These are phyloP conservation scores for Coffea canephora DNA, from an alignment of 257 asterid genomes.

Conservation along the genomic window DNA sequence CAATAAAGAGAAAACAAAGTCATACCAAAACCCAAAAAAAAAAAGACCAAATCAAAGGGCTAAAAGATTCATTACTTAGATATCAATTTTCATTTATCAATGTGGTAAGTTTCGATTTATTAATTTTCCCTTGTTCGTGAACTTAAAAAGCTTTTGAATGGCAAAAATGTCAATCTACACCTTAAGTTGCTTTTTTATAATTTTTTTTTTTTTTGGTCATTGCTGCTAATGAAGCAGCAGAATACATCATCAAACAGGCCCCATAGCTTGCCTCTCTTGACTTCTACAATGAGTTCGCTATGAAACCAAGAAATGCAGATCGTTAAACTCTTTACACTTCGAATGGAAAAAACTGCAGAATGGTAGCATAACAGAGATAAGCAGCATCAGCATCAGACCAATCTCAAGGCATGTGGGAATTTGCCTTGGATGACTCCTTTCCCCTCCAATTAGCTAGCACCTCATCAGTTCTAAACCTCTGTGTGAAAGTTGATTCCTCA, in stretches of 20 bases:
- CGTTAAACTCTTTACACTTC: not conserved
- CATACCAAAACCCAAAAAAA: too few species aligned
- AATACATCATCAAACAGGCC: too few species aligned
- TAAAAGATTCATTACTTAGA: too few species aligned
- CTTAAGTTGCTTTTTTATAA: not conserved
- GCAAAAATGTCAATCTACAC: not conserved
- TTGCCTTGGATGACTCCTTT: conserved; percentile 45
- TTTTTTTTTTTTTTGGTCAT: too few species aligned
- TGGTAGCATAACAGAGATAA: not conserved
- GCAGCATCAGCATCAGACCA: not conserved
- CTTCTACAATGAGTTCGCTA: not conserved
- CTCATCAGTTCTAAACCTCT: conserved; percentile 91
- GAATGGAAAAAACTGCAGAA: not conserved
- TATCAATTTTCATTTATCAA: too few species aligned
- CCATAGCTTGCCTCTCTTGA: too few species aligned
- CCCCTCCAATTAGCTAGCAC: conserved; percentile 92
- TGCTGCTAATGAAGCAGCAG: too few species aligned
- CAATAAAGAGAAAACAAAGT: too few species aligned
- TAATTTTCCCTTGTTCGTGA: too few species aligned
- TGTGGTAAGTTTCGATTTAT: too few species aligned
- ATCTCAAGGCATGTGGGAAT: conserved; percentile 9
- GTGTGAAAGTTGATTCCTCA: conserved; percentile 88
- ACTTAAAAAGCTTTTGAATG: not conserved
- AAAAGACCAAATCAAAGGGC: too few species aligned
- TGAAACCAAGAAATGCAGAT: not conserved